Percentiles rank a stretch among this genome's conserved stretches.
Conservation (phyloP, 768 basidiomycete species). For the Lactarius evosmus region DNA sequence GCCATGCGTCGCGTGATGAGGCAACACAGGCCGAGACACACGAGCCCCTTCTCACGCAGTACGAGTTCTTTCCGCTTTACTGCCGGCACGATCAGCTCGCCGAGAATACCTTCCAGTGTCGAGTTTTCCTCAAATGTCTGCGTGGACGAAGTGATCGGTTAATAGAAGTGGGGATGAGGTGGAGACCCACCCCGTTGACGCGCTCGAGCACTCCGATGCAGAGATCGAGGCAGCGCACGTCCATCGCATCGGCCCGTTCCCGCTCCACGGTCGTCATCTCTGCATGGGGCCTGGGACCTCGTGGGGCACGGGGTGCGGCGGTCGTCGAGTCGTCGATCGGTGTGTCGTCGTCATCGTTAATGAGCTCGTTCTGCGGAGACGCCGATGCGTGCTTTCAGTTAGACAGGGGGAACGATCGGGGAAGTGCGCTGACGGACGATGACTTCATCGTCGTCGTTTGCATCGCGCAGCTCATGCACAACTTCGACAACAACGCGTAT, state of each 20-base stretch:
- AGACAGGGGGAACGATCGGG: not conserved
- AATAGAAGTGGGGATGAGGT: constrained; percentile 14
- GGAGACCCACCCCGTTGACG: constrained; percentile 66
- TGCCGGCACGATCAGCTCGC: constrained; percentile 87
- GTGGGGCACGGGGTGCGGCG: constrained; percentile 25
- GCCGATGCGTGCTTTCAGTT: not conserved
- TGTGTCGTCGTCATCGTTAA: constrained; percentile 37
- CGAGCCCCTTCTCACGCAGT: constrained; percentile 75
- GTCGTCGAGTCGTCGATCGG: constrained; percentile 35
- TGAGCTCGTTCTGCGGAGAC: constrained; percentile 30
- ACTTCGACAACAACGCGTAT: constrained; percentile 88
- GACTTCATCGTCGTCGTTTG: constrained; percentile 41
- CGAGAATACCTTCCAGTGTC: constrained; percentile 59
- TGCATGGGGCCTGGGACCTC: constrained; percentile 35
- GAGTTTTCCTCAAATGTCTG: constrained; percentile 66
- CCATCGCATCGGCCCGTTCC: constrained; percentile 55
- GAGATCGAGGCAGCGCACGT: constrained; percentile 70
- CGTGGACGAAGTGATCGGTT: constrained; percentile 2
- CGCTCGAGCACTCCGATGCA: constrained; percentile 84
- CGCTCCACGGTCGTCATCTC: constrained; percentile 61
- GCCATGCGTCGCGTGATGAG: constrained; percentile 81
- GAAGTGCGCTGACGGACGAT: constrained; percentile 10
- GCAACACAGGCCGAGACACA: constrained; percentile 79
- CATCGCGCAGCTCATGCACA: constrained; percentile 73
- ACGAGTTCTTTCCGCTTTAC: constrained; percentile 84